phyloP scores from a whole-genome alignment of 2,329 filamentous ascomycete species.

The Dothideomycetes sp. region DNA sequence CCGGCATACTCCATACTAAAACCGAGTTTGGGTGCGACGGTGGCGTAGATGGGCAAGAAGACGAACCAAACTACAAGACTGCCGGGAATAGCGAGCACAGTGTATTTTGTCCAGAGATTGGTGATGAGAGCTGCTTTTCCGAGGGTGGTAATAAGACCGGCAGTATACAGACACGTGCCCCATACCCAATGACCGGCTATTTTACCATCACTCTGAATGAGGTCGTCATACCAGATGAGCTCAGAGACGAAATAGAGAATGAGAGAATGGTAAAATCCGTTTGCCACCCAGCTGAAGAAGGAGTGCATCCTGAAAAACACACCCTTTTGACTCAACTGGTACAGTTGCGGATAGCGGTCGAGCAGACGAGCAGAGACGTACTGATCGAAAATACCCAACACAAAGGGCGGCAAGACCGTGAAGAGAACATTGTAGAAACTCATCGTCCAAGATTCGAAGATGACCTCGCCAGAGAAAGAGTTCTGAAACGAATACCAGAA shows the following conservation, averaged over 20 bases:
- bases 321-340: conserved; percentile 85
- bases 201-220: conserved; percentile 68
- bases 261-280: conserved; percentile 91
- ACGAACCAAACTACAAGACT: conserved; percentile 86
- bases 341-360: conserved; percentile 92
- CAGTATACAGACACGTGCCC: conserved; percentile 90
- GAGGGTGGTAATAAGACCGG: conserved; percentile 85
- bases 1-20: conserved; percentile 81
- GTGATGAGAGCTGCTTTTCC: conserved; percentile 92
- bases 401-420: conserved; percentile 85
- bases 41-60: conserved; percentile 81
- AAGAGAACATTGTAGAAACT: conserved; percentile 99
- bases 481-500: conserved; percentile 99
- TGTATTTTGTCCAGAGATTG: conserved; percentile 98
- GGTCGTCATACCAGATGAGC: conserved; percentile 73
- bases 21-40: conserved; percentile 69
- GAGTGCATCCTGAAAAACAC: conserved; percentile 88
- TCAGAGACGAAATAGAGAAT: conserved; percentile 81
- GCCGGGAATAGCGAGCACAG: conserved; percentile 87
- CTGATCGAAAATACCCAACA: conserved; percentile 93
- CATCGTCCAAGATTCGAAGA: conserved; percentile 98
- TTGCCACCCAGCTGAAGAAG: conserved; percentile 86
- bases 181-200: conserved; percentile 94
- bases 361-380: conserved; percentile 90
- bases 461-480: conserved; percentile 92